phyloP scores from a whole-genome alignment of 805 yeast genomes.

The Pichia membranifaciens region DNA sequence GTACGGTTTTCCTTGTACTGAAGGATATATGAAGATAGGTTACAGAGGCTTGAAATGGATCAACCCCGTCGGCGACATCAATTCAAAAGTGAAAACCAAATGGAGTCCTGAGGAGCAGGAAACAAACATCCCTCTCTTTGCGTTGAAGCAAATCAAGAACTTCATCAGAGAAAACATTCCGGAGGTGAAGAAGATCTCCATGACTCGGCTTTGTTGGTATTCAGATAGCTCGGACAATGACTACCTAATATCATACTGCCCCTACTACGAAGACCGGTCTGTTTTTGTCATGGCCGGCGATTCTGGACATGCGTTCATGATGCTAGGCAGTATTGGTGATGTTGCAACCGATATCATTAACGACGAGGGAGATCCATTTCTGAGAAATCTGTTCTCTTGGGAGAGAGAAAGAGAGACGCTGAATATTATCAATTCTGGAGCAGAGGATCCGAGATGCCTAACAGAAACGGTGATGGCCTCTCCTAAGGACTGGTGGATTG shows the following conservation, averaged over 20 bases:
- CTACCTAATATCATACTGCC: conserved; percentile 32
- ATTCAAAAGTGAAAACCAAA: conserved; percentile 26
- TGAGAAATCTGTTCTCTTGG: conserved; percentile 25
- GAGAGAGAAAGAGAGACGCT: conserved; percentile 21
- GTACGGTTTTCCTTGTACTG: conserved; percentile 28
- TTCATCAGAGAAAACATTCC: conserved; percentile 25
- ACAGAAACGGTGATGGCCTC: conserved; percentile 23
- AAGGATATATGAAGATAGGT: conserved; percentile 28
- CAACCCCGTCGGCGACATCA: conserved; percentile 20
- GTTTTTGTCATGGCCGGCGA: conserved; percentile 35
- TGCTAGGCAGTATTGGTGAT: conserved; percentile 32
- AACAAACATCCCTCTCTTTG: conserved; percentile 27
- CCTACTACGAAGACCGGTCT: conserved; percentile 25
- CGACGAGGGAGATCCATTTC: conserved; percentile 13
- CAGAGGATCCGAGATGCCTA: conserved; percentile 25
- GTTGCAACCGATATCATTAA: conserved; percentile 20
- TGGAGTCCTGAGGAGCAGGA: conserved; percentile 20
- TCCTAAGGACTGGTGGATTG: conserved; percentile 21
- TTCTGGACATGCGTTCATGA: conserved; percentile 36
- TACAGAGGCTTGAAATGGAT: conserved; percentile 29
- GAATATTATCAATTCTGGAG: conserved; percentile 23
- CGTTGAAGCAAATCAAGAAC: conserved; percentile 22
- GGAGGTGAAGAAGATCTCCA: conserved; percentile 20
- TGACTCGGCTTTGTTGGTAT: conserved; percentile 32
- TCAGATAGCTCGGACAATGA: conserved; percentile 33